Evolutionary conservation across 257 asterid genomes (phyloP).

Genomic region (Plantago ovata): DNA sequence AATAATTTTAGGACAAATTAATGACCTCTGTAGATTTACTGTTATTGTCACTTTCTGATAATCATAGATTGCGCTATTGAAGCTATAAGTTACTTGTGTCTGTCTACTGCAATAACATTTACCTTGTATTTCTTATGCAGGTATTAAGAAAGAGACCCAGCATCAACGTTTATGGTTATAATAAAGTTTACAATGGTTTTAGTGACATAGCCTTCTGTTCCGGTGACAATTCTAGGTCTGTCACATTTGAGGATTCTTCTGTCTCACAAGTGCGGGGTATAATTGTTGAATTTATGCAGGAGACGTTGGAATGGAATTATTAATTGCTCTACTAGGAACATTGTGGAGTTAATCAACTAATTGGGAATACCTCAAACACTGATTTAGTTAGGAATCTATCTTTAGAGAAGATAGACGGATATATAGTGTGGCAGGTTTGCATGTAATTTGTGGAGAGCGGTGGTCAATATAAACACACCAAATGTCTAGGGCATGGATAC

Average conservation of each 20-base stretch:
- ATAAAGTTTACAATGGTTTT: slow-evolving; percentile 62
- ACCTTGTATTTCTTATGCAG: slow-evolving; percentile 41
- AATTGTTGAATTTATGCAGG: no score
- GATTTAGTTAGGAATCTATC: no score
- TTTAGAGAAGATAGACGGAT: no score
- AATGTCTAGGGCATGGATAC: no score
- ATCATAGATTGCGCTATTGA: neutral
- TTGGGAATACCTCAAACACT: no score
- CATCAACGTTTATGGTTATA: slow-evolving; percentile 69
- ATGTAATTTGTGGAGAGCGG: no score
- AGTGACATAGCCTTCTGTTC: slow-evolving; percentile 78
- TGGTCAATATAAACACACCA: no score
- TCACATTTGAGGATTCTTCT: neutral
- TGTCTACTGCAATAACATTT: neutral
- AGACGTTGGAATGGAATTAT: no score
- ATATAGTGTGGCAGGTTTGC: no score
- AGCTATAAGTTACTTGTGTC: neutral
- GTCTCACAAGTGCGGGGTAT: no score
- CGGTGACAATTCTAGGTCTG: slow-evolving; percentile 67
- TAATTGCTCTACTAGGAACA: no score
- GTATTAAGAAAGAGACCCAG: slow-evolving; percentile 63
- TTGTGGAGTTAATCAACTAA: no score
- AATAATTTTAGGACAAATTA: neutral
- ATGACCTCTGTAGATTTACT: neutral
- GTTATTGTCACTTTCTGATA: neutral